These are phyloP conservation scores for Colletotrichum orchidophilum DNA, from an alignment of 2,329 filamentous ascomycete species.

Conservation along the genomic window DNA sequence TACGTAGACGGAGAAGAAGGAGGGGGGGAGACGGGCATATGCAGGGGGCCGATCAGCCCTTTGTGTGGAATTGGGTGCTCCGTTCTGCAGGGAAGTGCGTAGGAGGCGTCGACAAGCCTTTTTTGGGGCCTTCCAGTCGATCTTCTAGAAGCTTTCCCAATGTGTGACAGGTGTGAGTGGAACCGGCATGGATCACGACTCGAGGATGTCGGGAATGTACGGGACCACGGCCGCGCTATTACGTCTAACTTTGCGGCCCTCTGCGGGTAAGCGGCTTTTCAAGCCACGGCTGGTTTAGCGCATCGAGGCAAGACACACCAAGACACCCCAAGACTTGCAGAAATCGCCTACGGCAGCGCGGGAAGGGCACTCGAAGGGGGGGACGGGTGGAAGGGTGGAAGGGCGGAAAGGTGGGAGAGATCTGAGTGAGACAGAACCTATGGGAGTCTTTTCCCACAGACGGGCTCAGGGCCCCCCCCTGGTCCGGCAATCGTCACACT, in stretches of 20 bases:
- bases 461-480: conserved; percentile 18
- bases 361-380: not conserved
- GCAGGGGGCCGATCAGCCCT: conserved; percentile 1
- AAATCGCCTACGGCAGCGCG: not conserved
- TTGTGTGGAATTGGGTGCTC: not conserved
- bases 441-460: not conserved
- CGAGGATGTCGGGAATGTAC: conserved; percentile 25
- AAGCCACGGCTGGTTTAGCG: conserved; percentile 15
- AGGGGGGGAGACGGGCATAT: not conserved
- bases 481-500: conserved; percentile 24
- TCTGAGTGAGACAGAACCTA: not conserved
- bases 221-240: conserved; percentile 22
- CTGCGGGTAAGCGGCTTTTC: conserved; percentile 7
- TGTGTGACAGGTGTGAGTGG: conserved; percentile 3
- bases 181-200: conserved; percentile 17
- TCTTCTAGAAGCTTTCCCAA: conserved; percentile 33
- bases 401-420: not conserved
- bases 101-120: conserved; percentile 27
- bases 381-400: not conserved
- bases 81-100: conserved; percentile 8
- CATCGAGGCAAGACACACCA: not conserved
- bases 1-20: not conserved
- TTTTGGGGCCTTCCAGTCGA: conserved; percentile 1
- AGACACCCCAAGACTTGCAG: not conserved
- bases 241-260: conserved; percentile 19